phyloP scores from a whole-genome alignment of 345 rosid species.

The Camelina laxa region DNA sequence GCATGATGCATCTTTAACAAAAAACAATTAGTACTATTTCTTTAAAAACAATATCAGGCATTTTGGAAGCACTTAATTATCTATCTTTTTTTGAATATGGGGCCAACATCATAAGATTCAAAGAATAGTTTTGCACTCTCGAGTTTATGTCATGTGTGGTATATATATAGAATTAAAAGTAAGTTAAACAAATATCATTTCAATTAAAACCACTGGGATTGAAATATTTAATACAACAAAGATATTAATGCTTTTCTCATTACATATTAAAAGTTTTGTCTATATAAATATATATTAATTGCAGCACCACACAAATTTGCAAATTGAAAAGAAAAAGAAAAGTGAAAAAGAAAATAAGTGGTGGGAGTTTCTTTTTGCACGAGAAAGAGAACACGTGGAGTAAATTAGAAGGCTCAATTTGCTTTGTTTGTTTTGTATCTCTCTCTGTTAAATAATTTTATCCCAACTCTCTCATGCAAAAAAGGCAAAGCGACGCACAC shows the following conservation, averaged over 20 bases:
- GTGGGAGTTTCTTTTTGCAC: conserved; percentile 40
- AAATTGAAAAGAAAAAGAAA: not conserved
- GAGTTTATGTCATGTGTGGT: not conserved
- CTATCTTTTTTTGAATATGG: not conserved
- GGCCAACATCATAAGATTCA: conserved; percentile 4
- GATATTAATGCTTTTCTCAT: conserved; percentile 31
- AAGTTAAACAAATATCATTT: not conserved
- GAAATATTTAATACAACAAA: conserved; percentile 1
- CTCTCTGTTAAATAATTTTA: conserved; percentile 32
- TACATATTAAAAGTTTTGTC: conserved; percentile 8
- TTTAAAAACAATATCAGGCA: no score
- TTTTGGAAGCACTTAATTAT: no score
- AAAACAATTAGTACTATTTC: not conserved
- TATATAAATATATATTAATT: not conserved
- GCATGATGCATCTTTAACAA: conserved; percentile 13
- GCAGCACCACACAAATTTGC: no score
- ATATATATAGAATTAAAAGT: not conserved
- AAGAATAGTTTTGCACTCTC: not conserved
- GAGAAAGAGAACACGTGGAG: conserved; percentile 46
- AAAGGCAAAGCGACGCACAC: conserved; percentile 43
- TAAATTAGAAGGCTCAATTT: conserved; percentile 28
- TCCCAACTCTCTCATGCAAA: conserved; percentile 37
- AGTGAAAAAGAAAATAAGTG: conserved; percentile 37
- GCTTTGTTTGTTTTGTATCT: no score
- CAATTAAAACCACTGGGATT: not conserved